phyloP scores from a whole-genome alignment of 78 protist genomes.

The Monosiga brevicollis region DNA sequence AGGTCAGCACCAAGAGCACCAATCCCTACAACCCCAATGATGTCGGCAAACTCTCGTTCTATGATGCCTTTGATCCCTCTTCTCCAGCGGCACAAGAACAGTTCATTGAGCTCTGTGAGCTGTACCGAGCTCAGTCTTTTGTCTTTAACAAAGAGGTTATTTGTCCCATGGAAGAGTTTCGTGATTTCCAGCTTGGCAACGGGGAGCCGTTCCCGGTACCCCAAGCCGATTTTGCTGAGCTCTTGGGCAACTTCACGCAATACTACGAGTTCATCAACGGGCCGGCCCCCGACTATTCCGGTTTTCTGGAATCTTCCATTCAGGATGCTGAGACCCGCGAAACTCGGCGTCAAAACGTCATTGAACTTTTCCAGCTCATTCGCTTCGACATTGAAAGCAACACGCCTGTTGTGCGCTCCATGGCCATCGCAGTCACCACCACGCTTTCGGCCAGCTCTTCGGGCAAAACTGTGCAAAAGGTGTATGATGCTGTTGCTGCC shows the following conservation, averaged over 20 bases:
- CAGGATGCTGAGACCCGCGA: background rate
- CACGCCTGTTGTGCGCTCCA: background rate
- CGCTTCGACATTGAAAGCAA: background rate
- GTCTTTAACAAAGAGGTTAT: background rate
- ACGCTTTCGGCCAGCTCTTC: background rate
- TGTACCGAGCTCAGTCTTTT: background rate
- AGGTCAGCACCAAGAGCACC: too few species aligned
- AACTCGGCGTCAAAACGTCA: background rate
- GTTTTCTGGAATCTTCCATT: background rate
- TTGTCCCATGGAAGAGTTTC: background rate
- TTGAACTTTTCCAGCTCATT: background rate
- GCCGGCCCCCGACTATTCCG: background rate
- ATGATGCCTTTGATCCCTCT: background rate
- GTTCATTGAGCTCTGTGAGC: background rate
- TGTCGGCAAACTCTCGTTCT: background rate
- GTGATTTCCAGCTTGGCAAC: background rate
- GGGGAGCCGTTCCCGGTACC: background rate
- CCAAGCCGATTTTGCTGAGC: background rate
- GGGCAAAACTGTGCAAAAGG: background rate
- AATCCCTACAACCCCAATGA: slow-evolving; percentile 1
- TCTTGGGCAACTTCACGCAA: background rate
- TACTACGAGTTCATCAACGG: background rate
- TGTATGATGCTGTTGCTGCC: background rate
- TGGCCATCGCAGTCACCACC: background rate
- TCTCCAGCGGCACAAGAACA: background rate